These are phyloP conservation scores for Penicillium crystallinum DNA, from an alignment of 495 filamentous ascomycete species.

Conservation along the genomic window DNA sequence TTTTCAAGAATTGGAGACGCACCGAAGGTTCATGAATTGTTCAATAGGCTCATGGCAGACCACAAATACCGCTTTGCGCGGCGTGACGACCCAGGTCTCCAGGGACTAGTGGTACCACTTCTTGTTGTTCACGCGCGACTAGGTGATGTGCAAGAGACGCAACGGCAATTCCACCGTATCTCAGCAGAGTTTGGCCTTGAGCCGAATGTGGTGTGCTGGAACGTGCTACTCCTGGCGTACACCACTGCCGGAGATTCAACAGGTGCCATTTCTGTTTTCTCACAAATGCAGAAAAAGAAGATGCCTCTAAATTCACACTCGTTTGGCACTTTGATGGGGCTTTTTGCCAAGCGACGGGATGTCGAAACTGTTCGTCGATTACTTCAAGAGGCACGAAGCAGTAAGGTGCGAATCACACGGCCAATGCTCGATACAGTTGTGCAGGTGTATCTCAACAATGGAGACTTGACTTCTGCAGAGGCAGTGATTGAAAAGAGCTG, in stretches of 20 bases:
- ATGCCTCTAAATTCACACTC: slow-evolving; percentile 51
- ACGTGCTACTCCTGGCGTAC: slow-evolving; percentile 71
- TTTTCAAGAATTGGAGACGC: slow-evolving; percentile 32
- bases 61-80: slow-evolving; percentile 1
- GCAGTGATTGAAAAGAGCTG: slow-evolving; percentile 46
- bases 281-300: slow-evolving; percentile 41
- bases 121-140: slow-evolving; percentile 62
- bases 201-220: slow-evolving; percentile 59
- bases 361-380: slow-evolving; percentile 59
- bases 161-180: slow-evolving; percentile 55
- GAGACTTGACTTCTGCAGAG: slow-evolving; percentile 55
- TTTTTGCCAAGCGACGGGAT: slow-evolving; percentile 71
- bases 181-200: slow-evolving; percentile 45
- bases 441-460: slow-evolving; percentile 62
- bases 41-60: slow-evolving; percentile 29
- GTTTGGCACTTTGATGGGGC: slow-evolving; percentile 65
- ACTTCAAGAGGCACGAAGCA: slow-evolving; percentile 48
- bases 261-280: slow-evolving; percentile 55
- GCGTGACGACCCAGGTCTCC: slow-evolving; percentile 26
- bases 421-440: slow-evolving; percentile 62
- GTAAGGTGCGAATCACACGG: slow-evolving; percentile 35
- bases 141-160: slow-evolving; percentile 54
- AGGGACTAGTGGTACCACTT: slow-evolving; percentile 40
- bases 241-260: slow-evolving; percentile 58
- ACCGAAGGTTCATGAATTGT: slow-evolving; percentile 24